These are phyloP conservation scores for Arthrinium phaeospermum DNA, from an alignment of 2,329 filamentous ascomycete species.

Conservation along the genomic window DNA sequence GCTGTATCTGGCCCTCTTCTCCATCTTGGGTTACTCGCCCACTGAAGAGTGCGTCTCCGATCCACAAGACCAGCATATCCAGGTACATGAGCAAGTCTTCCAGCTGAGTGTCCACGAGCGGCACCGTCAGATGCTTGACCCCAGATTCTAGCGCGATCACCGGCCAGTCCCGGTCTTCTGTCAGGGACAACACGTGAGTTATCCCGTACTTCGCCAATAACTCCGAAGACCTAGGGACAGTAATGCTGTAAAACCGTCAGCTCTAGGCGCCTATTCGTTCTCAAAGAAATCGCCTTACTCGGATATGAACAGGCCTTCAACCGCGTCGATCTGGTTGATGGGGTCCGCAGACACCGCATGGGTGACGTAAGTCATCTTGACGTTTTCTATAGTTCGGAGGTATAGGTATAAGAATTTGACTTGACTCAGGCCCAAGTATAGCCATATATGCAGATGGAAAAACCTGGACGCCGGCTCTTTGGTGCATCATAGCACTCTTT, in stretches of 20 bases:
- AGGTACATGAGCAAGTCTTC: conserved; percentile 12
- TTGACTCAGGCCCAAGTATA: not conserved
- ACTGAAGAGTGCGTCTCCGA: not conserved
- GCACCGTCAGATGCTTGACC: not conserved
- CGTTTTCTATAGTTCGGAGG: not conserved
- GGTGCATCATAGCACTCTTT: not conserved
- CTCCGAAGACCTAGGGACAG: not conserved
- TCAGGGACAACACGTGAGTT: conserved; percentile 12
- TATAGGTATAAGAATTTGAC: too few relatives aligned
- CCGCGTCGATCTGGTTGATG: not conserved
- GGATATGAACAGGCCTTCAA: conserved; percentile 8
- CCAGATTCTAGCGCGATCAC: not conserved
- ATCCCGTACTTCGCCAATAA: not conserved
- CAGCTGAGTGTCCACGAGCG: conserved; percentile 2
- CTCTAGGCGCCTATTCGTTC: not conserved
- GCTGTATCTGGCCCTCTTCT: not conserved
- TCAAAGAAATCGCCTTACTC: not conserved
- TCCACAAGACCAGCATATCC: conserved; percentile 1
- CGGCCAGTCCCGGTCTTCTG: not conserved
- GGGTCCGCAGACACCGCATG: not conserved
- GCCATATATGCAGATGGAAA: not conserved
- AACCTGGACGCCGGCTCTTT: not conserved
- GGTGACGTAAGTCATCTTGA: not conserved
- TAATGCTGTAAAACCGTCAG: not conserved
- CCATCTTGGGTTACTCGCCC: not conserved